Conservation (phyloP, 768 basidiomycete genomes). For the Xanthoconium stramineum region DNA sequence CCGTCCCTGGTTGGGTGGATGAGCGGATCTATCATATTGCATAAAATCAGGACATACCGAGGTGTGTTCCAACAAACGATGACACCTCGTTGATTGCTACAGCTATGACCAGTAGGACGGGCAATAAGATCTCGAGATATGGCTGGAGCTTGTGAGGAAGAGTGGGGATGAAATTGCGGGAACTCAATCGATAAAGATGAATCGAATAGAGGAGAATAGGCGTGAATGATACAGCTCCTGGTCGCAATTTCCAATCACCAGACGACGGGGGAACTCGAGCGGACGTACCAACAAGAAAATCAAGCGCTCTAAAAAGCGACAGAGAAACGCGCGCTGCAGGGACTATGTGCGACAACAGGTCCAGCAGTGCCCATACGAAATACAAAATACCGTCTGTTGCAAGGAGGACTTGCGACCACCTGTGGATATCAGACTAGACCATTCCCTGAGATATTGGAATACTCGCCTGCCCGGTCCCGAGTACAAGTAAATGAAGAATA, state of each 20-base stretch:
- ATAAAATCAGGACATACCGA: slow-evolving; percentile 40
- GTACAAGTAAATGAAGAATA: slow-evolving; percentile 49
- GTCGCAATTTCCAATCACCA: background rate
- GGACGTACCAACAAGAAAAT: slow-evolving; percentile 59
- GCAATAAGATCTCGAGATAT: slow-evolving; percentile 42
- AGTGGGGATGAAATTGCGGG: slow-evolving; percentile 45
- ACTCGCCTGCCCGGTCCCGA: slow-evolving; percentile 50
- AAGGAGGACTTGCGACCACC: slow-evolving; percentile 57
- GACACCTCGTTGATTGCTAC: slow-evolving; percentile 55
- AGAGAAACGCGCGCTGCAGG: slow-evolving; percentile 49
- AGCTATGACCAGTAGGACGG: slow-evolving; percentile 55
- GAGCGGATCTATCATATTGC: background rate
- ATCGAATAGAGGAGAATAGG: slow-evolving; percentile 62
- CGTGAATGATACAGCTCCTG: slow-evolving; percentile 55
- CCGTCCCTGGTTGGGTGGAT: slow-evolving; percentile 7
- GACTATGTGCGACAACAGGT: slow-evolving; percentile 55
- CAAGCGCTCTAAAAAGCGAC: slow-evolving; percentile 47
- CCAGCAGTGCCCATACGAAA: slow-evolving; percentile 55
- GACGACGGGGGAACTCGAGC: background rate
- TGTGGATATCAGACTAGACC: slow-evolving; percentile 5
- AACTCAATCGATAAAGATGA: slow-evolving; percentile 59
- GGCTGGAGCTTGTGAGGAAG: slow-evolving; percentile 50
- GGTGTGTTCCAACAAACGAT: slow-evolving; percentile 59
- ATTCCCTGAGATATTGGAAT: background rate
- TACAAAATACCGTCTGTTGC: slow-evolving; percentile 60